Percentiles rank a stretch among this genome's conserved stretches.
Evolutionary conservation across 1,284 basidiomycete genomes (phyloP).

Genomic region (Apiotrichum montevideense): DNA sequence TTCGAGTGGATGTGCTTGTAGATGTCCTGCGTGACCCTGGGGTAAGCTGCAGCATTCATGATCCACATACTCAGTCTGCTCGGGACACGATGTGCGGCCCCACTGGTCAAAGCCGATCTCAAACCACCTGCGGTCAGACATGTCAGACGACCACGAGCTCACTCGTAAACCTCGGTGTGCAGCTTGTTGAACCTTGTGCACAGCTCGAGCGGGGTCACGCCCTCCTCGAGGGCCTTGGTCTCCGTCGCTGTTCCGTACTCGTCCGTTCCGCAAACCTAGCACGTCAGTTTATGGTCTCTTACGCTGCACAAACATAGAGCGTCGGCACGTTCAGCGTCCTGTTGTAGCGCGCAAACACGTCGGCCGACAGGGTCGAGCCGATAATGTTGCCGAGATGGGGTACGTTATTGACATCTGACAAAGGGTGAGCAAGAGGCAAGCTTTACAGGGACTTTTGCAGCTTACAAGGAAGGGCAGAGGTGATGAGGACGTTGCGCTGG

Average conservation of each 20-base stretch:
- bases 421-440: constrained; percentile 2
- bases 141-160: constrained; percentile 25
- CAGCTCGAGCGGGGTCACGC: constrained; percentile 74
- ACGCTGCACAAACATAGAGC: constrained; percentile 36
- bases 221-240: constrained; percentile 87
- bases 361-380: constrained; percentile 75
- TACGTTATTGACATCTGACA: constrained; percentile 85
- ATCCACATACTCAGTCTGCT: constrained; percentile 72
- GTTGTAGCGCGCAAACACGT: constrained; percentile 85
- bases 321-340: constrained; percentile 52
- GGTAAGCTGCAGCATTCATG: constrained; percentile 7
- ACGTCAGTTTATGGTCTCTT: constrained; percentile 30
- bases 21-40: constrained; percentile 79
- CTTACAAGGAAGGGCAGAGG: constrained; percentile 82
- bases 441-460: constrained; percentile 20
- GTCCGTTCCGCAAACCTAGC: constrained; percentile 92
- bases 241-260: constrained; percentile 99
- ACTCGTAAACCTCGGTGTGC: constrained; percentile 90
- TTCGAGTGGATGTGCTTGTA: constrained; percentile 77
- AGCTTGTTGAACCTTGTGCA: constrained; percentile 91
- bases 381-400: constrained; percentile 99
- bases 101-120: constrained; percentile 86
- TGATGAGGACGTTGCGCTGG: constrained; percentile 81
- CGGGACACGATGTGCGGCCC: constrained; percentile 84
- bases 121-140: constrained; percentile 36